Evolutionary conservation across 1,284 basidiomycete species (phyloP).

Genomic region (Naganishia cerealis): DNA sequence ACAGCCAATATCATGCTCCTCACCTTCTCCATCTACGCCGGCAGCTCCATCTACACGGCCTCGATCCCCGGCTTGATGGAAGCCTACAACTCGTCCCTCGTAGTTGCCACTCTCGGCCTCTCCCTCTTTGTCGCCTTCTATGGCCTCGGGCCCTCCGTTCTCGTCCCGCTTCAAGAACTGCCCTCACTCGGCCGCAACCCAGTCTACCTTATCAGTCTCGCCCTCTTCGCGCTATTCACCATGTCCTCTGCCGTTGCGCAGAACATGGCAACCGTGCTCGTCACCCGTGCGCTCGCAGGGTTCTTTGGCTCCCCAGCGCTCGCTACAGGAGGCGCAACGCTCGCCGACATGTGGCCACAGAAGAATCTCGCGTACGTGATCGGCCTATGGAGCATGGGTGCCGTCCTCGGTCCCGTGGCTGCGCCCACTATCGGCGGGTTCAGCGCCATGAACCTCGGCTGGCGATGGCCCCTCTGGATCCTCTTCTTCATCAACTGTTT

Average conservation of each 20-base stretch:
- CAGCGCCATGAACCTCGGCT: slow-evolving; percentile 41
- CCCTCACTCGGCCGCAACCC: slow-evolving; percentile 36
- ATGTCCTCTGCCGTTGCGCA: slow-evolving; percentile 34
- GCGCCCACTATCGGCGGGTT: slow-evolving; percentile 37
- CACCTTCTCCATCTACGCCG: slow-evolving; percentile 35
- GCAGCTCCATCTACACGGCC: slow-evolving; percentile 32
- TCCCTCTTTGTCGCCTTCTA: slow-evolving; percentile 39
- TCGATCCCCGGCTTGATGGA: slow-evolving; percentile 37
- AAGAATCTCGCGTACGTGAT: slow-evolving; percentile 42
- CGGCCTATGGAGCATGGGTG: slow-evolving; percentile 43
- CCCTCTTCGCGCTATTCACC: slow-evolving; percentile 35
- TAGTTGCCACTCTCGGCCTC: slow-evolving; percentile 34
- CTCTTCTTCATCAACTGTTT: slow-evolving; percentile 40
- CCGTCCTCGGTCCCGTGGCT: slow-evolving; percentile 41
- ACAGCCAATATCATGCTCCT: slow-evolving; percentile 32
- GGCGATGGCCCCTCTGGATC: slow-evolving; percentile 46
- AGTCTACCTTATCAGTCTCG: slow-evolving; percentile 35
- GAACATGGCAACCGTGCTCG: slow-evolving; percentile 41
- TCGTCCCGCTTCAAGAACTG: slow-evolving; percentile 39
- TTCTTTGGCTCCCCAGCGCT: slow-evolving; percentile 49
- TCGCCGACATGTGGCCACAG: slow-evolving; percentile 41
- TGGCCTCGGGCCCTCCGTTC: slow-evolving; percentile 39
- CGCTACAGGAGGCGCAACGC: slow-evolving; percentile 46
- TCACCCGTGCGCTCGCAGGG: slow-evolving; percentile 42
- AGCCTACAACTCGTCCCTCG: slow-evolving; percentile 29